Conservation (phyloP, 805 yeast species). For the Martiniozyma abietophila region DNA sequence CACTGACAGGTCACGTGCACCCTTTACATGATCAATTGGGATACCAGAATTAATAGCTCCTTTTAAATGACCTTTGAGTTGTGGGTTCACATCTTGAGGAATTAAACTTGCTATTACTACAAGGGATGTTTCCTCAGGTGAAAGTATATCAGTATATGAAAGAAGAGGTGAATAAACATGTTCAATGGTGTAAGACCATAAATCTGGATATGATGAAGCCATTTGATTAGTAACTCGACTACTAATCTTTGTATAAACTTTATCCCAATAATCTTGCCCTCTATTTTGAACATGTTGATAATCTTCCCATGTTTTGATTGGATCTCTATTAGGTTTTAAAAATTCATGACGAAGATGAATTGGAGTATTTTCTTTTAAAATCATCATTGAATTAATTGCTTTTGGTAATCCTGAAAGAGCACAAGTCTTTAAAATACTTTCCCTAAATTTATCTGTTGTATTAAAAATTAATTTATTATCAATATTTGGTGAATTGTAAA, state of each 20-base stretch:
- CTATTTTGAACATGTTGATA: conserved; percentile 22
- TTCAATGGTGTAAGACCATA: conserved; percentile 62
- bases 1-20: conserved; percentile 58
- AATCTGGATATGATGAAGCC: conserved; percentile 72
- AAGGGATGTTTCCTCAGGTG: conserved; percentile 63
- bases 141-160: conserved; percentile 54
- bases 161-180: conserved; percentile 74
- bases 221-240: conserved; percentile 58
- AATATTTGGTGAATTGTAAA: conserved; percentile 6
- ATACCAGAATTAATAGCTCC: conserved; percentile 83
- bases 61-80: conserved; percentile 78
- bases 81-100: conserved; percentile 92
- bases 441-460: conserved; percentile 50
- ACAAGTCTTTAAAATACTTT: conserved; percentile 66
- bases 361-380: conserved; percentile 61
- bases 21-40: conserved; percentile 49
- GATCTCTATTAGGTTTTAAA: conserved; percentile 11
- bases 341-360: conserved; percentile 25
- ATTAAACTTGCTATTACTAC: conserved; percentile 71
- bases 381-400: conserved; percentile 68
- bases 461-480: neutral
- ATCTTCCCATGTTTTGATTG: conserved; percentile 13
- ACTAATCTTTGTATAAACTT: conserved; percentile 68
- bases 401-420: conserved; percentile 82
- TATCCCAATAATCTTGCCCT: conserved; percentile 64